Conservation (phyloP, 148 eudicot species). For the Camellia japonica region DNA sequence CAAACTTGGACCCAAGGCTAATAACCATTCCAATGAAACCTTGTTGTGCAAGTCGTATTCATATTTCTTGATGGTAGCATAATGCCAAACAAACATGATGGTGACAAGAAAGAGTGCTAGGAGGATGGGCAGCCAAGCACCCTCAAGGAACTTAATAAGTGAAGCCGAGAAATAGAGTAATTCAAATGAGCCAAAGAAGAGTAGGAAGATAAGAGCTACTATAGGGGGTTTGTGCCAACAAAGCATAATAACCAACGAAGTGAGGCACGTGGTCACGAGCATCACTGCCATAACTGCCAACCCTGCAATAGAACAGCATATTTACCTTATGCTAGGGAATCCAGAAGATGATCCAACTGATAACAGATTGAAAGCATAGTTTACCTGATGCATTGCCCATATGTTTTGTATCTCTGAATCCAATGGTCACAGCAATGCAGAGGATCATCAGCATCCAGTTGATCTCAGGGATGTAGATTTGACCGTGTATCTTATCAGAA, state of each 20-base stretch:
- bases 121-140: constrained; percentile 94
- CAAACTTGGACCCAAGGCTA: constrained; percentile 77
- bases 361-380: constrained; percentile 9
- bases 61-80: constrained; percentile 76
- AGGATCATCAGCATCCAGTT: constrained; percentile 81
- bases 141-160: constrained; percentile 78
- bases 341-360: neutral
- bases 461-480: constrained; percentile 82
- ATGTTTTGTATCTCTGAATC: constrained; percentile 69
- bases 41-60: constrained; percentile 93
- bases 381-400: constrained; percentile 63
- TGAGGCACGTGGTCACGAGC: constrained; percentile 93
- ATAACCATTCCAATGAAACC: constrained; percentile 86
- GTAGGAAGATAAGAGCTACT: constrained; percentile 64
- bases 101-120: constrained; percentile 78
- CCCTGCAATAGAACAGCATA: constrained; percentile 42
- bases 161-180: constrained; percentile 91
- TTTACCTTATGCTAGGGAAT: too few relatives aligned
- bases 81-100: constrained; percentile 92
- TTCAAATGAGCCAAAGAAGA: constrained; percentile 87
- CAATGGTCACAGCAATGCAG: constrained; percentile 78
- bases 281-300: constrained; percentile 92
- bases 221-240: constrained; percentile 88
- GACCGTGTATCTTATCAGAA: constrained; percentile 68
- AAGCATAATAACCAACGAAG: constrained; percentile 75